phyloP scores from a whole-genome alignment of 352 stramenopile species.

The Pythium oligandrum region DNA sequence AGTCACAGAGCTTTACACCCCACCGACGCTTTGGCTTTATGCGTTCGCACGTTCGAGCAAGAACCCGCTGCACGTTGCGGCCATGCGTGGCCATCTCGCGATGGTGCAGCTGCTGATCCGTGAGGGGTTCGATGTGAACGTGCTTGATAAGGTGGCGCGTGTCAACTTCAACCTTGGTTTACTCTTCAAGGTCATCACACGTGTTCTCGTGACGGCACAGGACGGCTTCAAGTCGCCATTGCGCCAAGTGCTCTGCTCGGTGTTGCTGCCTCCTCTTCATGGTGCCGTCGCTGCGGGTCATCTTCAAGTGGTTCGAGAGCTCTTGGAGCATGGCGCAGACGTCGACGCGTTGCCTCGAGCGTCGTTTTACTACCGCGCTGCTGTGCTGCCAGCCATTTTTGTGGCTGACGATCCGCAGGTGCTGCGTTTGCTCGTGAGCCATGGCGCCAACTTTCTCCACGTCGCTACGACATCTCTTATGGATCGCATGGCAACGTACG shows the following conservation, averaged over 20 bases:
- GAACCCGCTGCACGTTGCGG: conserved; percentile 74
- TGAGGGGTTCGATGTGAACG: conserved; percentile 57
- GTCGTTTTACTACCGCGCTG: conserved; percentile 62
- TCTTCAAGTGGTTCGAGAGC: conserved; percentile 49
- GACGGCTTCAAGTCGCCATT: conserved; percentile 45
- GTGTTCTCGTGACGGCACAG: conserved; percentile 55
- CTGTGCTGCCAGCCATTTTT: conserved; percentile 65
- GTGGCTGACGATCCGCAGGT: conserved; percentile 71
- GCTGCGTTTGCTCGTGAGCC: conserved; percentile 49
- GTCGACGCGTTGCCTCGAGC: conserved; percentile 53
- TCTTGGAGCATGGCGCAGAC: conserved; percentile 55
- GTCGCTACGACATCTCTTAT: conserved; percentile 43
- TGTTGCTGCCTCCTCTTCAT: conserved; percentile 67
- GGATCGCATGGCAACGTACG: conserved; percentile 34
- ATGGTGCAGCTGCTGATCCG: conserved; percentile 58
- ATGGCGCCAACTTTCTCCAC: conserved; percentile 66
- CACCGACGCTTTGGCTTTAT: conserved; percentile 55
- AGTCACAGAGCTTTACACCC: conserved; percentile 36
- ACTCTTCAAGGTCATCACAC: conserved; percentile 65
- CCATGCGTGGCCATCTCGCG: conserved; percentile 41
- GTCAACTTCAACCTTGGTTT: conserved; percentile 77
- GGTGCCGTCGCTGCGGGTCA: conserved; percentile 58
- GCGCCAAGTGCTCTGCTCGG: conserved; percentile 47
- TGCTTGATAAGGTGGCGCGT: conserved; percentile 68
- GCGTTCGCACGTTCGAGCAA: conserved; percentile 63